Evolutionary conservation across 2,329 filamentous ascomycete genomes (phyloP).

Genomic region (Dothideomycetes sp.): DNA sequence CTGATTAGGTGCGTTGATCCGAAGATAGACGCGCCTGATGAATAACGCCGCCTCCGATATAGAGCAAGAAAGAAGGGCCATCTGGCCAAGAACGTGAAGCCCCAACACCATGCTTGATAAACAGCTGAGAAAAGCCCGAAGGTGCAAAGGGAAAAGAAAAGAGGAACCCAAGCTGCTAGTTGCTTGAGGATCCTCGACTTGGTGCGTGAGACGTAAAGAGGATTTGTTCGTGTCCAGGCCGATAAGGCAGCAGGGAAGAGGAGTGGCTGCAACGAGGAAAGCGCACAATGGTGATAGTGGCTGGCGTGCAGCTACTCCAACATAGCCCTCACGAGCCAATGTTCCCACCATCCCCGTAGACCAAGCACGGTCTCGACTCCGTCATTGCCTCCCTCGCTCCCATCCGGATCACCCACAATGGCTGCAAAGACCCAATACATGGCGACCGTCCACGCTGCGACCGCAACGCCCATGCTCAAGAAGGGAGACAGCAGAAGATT

Average conservation of each 20-base stretch:
- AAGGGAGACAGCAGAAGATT: slow-evolving; percentile 46
- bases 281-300: background rate
- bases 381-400: slow-evolving; percentile 47
- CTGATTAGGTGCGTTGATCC: no score
- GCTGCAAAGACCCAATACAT: slow-evolving; percentile 52
- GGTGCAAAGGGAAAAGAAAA: no score
- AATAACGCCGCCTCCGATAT: no score
- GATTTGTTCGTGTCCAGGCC: no score
- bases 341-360: slow-evolving; percentile 50
- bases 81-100: no score
- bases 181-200: background rate
- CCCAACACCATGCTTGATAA: slow-evolving; percentile 7
- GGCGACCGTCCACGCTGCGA: slow-evolving; percentile 48
- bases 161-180: background rate
- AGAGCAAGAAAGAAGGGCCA: no score
- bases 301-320: background rate
- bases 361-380: slow-evolving; percentile 48
- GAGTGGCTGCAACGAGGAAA: background rate
- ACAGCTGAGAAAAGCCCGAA: no score
- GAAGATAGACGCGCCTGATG: no score
- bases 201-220: no score
- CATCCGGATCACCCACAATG: slow-evolving; percentile 51
- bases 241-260: background rate
- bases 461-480: slow-evolving; percentile 43
- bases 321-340: slow-evolving; percentile 32